Percentiles rank a stretch among this genome's conserved stretches.
Conservation (phyloP, 2,329 filamentous ascomycete genomes). For the Sarocladiaceae sp. region DNA sequence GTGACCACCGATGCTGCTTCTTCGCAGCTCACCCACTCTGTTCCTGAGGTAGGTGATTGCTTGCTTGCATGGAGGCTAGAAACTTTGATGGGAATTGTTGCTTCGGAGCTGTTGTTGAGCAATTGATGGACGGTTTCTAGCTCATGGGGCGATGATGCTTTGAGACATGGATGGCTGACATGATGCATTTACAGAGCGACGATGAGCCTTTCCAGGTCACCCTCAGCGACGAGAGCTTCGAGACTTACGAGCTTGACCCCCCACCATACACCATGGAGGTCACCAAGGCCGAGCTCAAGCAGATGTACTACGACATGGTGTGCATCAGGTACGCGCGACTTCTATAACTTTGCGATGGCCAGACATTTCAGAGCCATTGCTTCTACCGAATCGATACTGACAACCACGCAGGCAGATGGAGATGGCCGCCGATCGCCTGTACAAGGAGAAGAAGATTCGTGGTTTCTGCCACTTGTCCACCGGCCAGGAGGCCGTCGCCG, state of each 20-base stretch:
- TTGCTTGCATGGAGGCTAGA: neutral
- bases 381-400: slow-evolving; percentile 18
- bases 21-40: slow-evolving; percentile 77
- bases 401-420: slow-evolving; percentile 80
- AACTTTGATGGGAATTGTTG: neutral
- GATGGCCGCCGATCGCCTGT: slow-evolving; percentile 96
- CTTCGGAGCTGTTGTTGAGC: neutral
- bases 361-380: neutral
- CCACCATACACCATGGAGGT: slow-evolving; percentile 88
- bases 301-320: slow-evolving; percentile 99
- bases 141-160: neutral
- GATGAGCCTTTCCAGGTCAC: slow-evolving; percentile 89
- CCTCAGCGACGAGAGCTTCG: slow-evolving; percentile 97
- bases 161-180: slow-evolving; percentile 15
- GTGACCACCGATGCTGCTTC: slow-evolving; percentile 96
- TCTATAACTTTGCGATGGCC: neutral
- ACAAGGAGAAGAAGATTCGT: slow-evolving; percentile 99
- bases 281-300: slow-evolving; percentile 96
- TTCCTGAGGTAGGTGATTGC: slow-evolving; percentile 40
- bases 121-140: neutral
- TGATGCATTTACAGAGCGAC: slow-evolving; percentile 61
- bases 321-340: slow-evolving; percentile 67
- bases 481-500: slow-evolving; percentile 94
- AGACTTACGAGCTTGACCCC: slow-evolving; percentile 98
- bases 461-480: slow-evolving; percentile 99